A percentile compares a stretch with the other conserved stretches of the same genome.
phyloP scores from a whole-genome alignment of 768 basidiomycete genomes.

The Neoboletus subvelutipes region DNA sequence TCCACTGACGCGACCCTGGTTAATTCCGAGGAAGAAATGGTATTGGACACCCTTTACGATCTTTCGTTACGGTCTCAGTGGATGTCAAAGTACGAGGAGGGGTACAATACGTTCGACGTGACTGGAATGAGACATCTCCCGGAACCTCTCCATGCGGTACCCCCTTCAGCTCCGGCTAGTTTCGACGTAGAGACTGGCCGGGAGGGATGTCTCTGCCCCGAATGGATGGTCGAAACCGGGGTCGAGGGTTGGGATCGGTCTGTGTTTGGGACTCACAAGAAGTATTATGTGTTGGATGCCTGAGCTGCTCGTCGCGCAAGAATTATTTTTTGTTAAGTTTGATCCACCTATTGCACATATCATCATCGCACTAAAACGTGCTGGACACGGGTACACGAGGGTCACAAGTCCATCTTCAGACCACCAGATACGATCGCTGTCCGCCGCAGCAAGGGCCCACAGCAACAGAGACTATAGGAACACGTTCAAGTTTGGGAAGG shows the following conservation, averaged over 20 bases:
- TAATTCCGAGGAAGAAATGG: neutral
- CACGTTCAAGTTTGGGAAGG: neutral
- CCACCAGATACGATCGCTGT: neutral
- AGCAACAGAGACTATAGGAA: neutral
- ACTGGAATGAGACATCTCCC: neutral
- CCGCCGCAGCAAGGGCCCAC: neutral
- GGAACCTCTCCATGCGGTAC: neutral
- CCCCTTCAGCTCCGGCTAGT: neutral
- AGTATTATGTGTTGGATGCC: neutral
- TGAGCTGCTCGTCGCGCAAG: conserved; percentile 4
- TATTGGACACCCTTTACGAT: conserved; percentile 8
- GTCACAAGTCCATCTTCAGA: too few species aligned
- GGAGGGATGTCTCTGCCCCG: conserved; percentile 22
- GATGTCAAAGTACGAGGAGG: conserved; percentile 16
- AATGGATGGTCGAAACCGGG: conserved; percentile 22
- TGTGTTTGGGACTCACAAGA: neutral
- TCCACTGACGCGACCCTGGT: too few species aligned
- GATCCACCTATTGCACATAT: too few species aligned
- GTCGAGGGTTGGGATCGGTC: conserved; percentile 16
- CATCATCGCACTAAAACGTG: too few species aligned
- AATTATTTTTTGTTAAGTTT: too few species aligned
- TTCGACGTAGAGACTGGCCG: neutral
- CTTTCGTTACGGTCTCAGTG: conserved; percentile 4
- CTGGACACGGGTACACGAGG: too few species aligned
- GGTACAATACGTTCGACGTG: conserved; percentile 1